phyloP scores from a whole-genome alignment of 2,329 filamentous ascomycete species.

The Leptodontidium sp. region DNA sequence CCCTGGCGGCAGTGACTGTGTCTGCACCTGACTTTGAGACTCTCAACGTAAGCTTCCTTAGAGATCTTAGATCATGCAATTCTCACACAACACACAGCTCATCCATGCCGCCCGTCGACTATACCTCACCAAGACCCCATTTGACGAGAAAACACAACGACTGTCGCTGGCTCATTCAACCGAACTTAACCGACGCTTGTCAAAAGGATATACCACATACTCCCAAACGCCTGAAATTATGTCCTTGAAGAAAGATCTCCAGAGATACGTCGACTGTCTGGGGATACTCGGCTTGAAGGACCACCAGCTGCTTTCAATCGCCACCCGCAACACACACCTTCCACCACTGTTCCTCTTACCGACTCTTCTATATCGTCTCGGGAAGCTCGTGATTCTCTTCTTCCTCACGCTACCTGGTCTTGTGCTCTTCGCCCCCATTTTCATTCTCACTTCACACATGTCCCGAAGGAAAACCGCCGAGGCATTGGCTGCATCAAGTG shows the following conservation, averaged over 20 bases:
- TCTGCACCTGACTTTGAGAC: constrained; percentile 96
- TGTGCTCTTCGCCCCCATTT: constrained; percentile 86
- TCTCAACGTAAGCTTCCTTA: constrained; percentile 56
- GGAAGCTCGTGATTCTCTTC: constrained; percentile 78
- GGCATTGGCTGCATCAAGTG: constrained; percentile 84
- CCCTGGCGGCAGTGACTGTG: constrained; percentile 86
- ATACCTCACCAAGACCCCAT: constrained; percentile 80
- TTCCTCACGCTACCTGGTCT: constrained; percentile 86
- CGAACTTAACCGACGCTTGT: constrained; percentile 89
- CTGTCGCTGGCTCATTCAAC: constrained; percentile 89
- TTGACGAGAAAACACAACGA: constrained; percentile 56
- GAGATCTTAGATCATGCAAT: constrained; percentile 56
- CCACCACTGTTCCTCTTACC: constrained; percentile 77
- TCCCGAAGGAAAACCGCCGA: constrained; percentile 75
- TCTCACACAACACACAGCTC: constrained; percentile 54
- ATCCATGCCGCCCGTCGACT: constrained; percentile 71
- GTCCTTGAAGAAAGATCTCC: constrained; percentile 75
- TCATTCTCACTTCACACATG: constrained; percentile 83
- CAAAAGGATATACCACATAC: constrained; percentile 89
- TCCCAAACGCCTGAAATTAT: constrained; percentile 87
- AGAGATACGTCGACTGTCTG: constrained; percentile 84
- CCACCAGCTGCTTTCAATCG: constrained; percentile 72
- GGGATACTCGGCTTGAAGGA: constrained; percentile 86
- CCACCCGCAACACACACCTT: constrained; percentile 78
- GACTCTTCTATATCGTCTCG: constrained; percentile 79